Evolutionary conservation across 2,329 filamentous ascomycete species (phyloP).

Genomic region (Botrytis fabae): DNA sequence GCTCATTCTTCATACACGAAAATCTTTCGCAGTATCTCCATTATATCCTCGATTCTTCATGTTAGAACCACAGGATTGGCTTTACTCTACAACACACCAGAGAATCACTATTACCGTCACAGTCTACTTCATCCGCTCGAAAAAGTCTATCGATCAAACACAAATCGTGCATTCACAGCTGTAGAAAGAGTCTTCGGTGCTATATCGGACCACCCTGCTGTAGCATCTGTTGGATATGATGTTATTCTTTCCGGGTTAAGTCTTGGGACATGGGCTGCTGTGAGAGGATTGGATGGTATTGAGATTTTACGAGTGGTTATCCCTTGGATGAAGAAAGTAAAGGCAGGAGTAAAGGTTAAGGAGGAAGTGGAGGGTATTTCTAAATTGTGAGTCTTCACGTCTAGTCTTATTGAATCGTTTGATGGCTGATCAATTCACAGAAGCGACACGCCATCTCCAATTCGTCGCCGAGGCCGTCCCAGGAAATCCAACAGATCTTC

Average conservation of each 20-base stretch:
- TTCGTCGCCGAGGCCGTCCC: slow-evolving; percentile 23
- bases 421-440: background rate
- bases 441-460: slow-evolving; percentile 16
- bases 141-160: slow-evolving; percentile 46
- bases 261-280: slow-evolving; percentile 59
- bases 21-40: slow-evolving; percentile 51
- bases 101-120: slow-evolving; percentile 51
- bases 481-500: slow-evolving; percentile 2
- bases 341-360: slow-evolving; percentile 1
- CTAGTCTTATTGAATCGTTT: background rate
- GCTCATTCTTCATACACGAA: slow-evolving; percentile 46
- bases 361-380: background rate
- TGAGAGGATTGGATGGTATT: slow-evolving; percentile 51
- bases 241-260: slow-evolving; percentile 56
- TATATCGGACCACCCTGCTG: slow-evolving; percentile 57
- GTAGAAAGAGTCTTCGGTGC: slow-evolving; percentile 50
- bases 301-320: slow-evolving; percentile 48
- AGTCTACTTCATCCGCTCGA: slow-evolving; percentile 50
- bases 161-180: slow-evolving; percentile 49
- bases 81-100: slow-evolving; percentile 50
- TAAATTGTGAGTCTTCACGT: background rate
- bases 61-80: slow-evolving; percentile 47
- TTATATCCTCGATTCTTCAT: slow-evolving; percentile 48
- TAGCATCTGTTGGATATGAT: slow-evolving; percentile 58
- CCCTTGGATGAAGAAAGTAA: slow-evolving; percentile 36